Percentiles rank a stretch among this genome's conserved stretches.
Conservation (phyloP, 2,329 filamentous ascomycete genomes). For the Fusarium paranaense region DNA sequence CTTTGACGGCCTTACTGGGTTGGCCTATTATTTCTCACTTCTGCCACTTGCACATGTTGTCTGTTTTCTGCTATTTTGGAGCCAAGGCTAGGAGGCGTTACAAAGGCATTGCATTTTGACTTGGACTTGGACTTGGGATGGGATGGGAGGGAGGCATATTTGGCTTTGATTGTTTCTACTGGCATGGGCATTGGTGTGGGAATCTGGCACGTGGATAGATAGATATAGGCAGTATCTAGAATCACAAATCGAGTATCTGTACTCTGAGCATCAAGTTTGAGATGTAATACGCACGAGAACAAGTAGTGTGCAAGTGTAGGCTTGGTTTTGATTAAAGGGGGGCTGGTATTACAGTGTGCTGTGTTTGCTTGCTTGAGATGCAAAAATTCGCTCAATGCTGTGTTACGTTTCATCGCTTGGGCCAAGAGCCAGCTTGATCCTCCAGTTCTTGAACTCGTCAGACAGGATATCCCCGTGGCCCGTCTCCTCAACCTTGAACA, state of each 20-base stretch:
- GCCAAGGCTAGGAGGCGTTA: conserved; percentile 28
- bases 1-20: conserved; percentile 27
- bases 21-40: conserved; percentile 4
- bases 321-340: not conserved
- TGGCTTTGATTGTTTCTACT: conserved; percentile 16
- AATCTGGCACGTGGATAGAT: conserved; percentile 20
- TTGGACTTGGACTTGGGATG: conserved; percentile 10
- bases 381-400: not conserved
- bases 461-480: conserved; percentile 83
- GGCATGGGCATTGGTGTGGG: conserved; percentile 4
- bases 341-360: not conserved
- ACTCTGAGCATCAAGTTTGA: not conserved
- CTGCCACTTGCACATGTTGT: conserved; percentile 7
- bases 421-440: conserved; percentile 64
- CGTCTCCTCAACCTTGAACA: conserved; percentile 76
- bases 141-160: conserved; percentile 21
- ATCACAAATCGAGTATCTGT: conserved; percentile 6
- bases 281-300: not conserved
- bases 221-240: conserved; percentile 26
- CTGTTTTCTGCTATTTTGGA: conserved; percentile 25
- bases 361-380: not conserved
- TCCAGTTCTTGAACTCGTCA: conserved; percentile 82
- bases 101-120: conserved; percentile 16
- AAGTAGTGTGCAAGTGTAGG: not conserved
- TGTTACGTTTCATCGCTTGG: conserved; percentile 34